Conservation (phyloP, 2,329 filamentous ascomycete species). For the Sclerotinia subarctica region DNA sequence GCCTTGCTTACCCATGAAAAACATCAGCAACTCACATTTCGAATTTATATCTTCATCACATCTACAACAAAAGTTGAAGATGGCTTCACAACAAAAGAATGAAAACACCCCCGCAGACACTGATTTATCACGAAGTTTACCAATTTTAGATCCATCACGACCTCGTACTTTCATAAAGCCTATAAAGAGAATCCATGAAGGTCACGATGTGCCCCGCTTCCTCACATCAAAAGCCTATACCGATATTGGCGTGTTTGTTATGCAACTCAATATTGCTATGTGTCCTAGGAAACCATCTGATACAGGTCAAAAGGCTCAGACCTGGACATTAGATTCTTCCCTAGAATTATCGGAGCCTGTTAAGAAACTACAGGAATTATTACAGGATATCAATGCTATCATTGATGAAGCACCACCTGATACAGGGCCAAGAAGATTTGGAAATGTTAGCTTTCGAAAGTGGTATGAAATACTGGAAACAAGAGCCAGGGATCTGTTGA, state of each 20-base stretch:
- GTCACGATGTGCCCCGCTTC: constrained; percentile 76
- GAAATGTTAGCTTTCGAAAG: constrained; percentile 83
- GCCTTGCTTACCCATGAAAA: background rate
- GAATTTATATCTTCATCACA: constrained; percentile 9
- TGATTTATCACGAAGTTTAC: constrained; percentile 20
- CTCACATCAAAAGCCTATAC: constrained; percentile 77
- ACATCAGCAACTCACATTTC: background rate
- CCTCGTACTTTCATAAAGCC: constrained; percentile 64
- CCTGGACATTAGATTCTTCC: constrained; percentile 48
- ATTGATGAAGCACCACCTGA: constrained; percentile 80
- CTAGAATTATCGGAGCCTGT: constrained; percentile 49
- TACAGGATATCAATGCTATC: constrained; percentile 62
- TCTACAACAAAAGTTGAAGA: background rate
- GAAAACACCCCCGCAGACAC: background rate
- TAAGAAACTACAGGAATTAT: constrained; percentile 60
- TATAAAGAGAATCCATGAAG: constrained; percentile 79
- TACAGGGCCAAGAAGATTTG: constrained; percentile 81
- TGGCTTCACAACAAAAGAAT: background rate
- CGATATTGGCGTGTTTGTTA: constrained; percentile 81
- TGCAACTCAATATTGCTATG: constrained; percentile 86
- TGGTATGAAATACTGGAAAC: constrained; percentile 73
- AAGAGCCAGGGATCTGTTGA: constrained; percentile 54
- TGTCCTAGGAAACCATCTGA: constrained; percentile 61
- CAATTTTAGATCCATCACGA: constrained; percentile 45
- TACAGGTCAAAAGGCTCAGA: constrained; percentile 44